These are phyloP conservation scores for Aspergillus asperescens DNA, from an alignment of 495 filamentous ascomycete species.

Conservation along the genomic window DNA sequence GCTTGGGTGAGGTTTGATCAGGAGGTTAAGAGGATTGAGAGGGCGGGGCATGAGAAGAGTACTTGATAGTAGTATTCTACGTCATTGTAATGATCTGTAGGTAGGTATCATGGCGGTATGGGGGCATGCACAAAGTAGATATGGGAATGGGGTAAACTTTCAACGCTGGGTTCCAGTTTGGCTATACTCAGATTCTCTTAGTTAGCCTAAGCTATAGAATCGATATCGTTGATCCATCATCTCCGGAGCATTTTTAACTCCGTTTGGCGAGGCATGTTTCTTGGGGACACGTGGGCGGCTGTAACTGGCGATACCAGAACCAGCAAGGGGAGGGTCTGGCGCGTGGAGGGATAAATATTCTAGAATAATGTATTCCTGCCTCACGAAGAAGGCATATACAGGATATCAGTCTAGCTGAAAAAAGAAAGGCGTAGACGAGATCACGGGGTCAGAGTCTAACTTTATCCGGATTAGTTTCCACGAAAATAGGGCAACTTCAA, in stretches of 20 bases:
- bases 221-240: too few relatives aligned
- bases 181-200: too few relatives aligned
- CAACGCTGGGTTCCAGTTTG: too few relatives aligned
- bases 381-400: not conserved
- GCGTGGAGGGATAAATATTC: too few relatives aligned
- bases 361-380: too few relatives aligned
- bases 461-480: conserved; percentile 7
- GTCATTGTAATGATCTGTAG: too few relatives aligned
- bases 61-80: conserved; percentile 8
- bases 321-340: too few relatives aligned
- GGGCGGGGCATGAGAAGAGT: conserved; percentile 26
- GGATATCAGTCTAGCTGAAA: not conserved
- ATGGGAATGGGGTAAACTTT: too few relatives aligned
- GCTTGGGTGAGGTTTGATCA: conserved; percentile 50
- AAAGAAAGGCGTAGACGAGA: conserved; percentile 14
- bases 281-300: not conserved
- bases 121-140: too few relatives aligned
- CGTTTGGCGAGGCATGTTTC: not conserved
- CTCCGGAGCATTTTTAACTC: not conserved
- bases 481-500: conserved; percentile 38
- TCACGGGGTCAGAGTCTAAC: conserved; percentile 20
- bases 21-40: conserved; percentile 49
- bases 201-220: too few relatives aligned
- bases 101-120: too few relatives aligned
- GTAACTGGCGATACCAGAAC: too few relatives aligned